Evolutionary conservation across 257 asterid species (phyloP), one percentile per base, ranked within the genome.

Genomic region (Capsicum chinense): DNA sequence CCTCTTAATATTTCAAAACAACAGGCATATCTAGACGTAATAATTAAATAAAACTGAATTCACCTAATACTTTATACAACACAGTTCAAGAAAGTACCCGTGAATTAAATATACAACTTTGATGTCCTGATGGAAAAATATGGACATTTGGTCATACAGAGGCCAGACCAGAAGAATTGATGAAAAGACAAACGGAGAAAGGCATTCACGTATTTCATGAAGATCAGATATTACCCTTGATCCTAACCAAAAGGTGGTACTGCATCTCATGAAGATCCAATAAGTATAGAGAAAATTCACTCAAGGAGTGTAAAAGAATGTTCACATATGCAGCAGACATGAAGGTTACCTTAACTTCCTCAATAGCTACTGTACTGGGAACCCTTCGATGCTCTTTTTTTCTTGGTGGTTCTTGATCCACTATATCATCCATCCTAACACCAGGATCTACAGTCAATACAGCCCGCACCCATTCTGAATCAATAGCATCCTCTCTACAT

Each of bases 301-400:
- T 56, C 19, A 50, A 82, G 68, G 74, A 66, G 50, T 33, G 39
- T 73, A 54, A 54, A 74, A 15, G 66, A 82, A 62, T 19, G 4
- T 68, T 19, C 83, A 81, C 6, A 6, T 21, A 50, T 63, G 86
- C 73, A 37, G 33, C 26, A 21, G 70, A 68, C 66, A 48, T 56
- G 67, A 79, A 56, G 80, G 81, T 76, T 87, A 96, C 99, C 99
- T 96, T 94, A 83, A 94, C 99, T 92, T 96, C 98, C 90, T 92
- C 99, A 16, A 97, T 93, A 88, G 99, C 99, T 84, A 97, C 94
- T 19, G 99, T 97, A 88, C 99, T 97, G 63, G 99, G 98, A 87
- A 97, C 99, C 74, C 99, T 98, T 16, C 99, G 98, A 84, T 97
- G 99, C 90, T 97, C 98, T 83, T 92, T 97, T 86, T 94, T 92